These are phyloP conservation scores for Parascedosporium putredinis DNA, from an alignment of 2,329 filamentous ascomycete genomes.

Conservation along the genomic window DNA sequence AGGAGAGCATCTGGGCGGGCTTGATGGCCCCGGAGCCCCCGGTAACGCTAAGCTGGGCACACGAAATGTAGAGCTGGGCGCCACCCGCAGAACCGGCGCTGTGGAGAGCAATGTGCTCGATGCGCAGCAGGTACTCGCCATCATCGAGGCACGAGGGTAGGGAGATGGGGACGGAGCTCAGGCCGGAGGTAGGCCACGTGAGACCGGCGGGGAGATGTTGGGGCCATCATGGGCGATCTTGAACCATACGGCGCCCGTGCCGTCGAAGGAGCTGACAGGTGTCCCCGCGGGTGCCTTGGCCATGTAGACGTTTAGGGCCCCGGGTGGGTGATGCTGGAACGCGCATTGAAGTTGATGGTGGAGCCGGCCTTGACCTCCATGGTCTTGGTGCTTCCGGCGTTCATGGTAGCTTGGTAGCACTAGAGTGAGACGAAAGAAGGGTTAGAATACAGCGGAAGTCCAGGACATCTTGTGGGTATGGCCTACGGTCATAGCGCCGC, in stretches of 20 bases:
- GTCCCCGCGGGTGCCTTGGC: slow-evolving; percentile 23
- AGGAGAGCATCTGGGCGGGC: slow-evolving; percentile 20
- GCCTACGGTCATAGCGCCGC: slow-evolving; percentile 29
- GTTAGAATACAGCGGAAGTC: background rate
- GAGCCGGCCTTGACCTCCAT: slow-evolving; percentile 20
- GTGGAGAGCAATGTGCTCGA: slow-evolving; percentile 23
- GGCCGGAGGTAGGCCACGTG: slow-evolving; percentile 28
- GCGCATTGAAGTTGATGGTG: slow-evolving; percentile 21
- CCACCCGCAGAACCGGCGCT: slow-evolving; percentile 18
- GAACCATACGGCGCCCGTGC: slow-evolving; percentile 27
- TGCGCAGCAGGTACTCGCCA: slow-evolving; percentile 18
- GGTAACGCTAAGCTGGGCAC: slow-evolving; percentile 14
- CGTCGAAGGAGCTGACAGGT: slow-evolving; percentile 24
- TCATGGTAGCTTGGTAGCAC: slow-evolving; percentile 35
- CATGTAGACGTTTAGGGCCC: slow-evolving; percentile 25
- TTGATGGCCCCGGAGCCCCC: slow-evolving; percentile 10
- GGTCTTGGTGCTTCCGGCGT: slow-evolving; percentile 31
- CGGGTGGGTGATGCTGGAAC: slow-evolving; percentile 30
- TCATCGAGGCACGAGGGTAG: slow-evolving; percentile 13
- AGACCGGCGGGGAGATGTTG: slow-evolving; percentile 24
- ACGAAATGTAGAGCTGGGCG: slow-evolving; percentile 21
- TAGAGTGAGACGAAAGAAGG: background rate
- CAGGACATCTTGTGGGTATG: background rate
- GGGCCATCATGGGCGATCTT: slow-evolving; percentile 34
- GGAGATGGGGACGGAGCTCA: slow-evolving; percentile 11